Conservation (phyloP, 2,329 filamentous ascomycete species). For the Malbranchea cinnamomea region DNA sequence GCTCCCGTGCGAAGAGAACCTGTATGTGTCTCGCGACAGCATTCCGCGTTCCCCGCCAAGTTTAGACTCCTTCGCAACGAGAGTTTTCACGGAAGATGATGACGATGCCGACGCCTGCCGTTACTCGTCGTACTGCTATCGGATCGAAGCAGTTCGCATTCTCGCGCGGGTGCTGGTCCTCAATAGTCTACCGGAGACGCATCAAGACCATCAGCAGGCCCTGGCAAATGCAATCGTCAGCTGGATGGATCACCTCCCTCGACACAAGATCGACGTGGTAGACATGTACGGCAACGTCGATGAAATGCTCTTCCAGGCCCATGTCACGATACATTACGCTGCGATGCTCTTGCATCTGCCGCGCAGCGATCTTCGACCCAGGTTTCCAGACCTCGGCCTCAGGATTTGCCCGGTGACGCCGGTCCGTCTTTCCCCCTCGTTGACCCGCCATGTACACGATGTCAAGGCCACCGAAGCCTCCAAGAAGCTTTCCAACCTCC, state of each 20-base stretch:
- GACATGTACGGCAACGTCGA: constrained; percentile 58
- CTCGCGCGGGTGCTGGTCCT: constrained; percentile 55
- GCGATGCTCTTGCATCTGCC: constrained; percentile 67
- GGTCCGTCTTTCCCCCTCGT: constrained; percentile 24
- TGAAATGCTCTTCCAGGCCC: constrained; percentile 83
- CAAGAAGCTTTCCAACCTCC: constrained; percentile 62
- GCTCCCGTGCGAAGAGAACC: constrained; percentile 70
- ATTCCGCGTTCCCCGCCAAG: constrained; percentile 44
- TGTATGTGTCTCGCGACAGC: constrained; percentile 38
- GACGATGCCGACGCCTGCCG: constrained; percentile 42
- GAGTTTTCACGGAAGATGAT: constrained; percentile 59
- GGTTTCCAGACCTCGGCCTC: constrained; percentile 30
- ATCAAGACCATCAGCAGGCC: constrained; percentile 44
- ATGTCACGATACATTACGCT: constrained; percentile 54
- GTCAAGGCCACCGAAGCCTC: constrained; percentile 68
- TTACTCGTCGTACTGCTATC: constrained; percentile 77
- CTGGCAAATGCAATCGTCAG: constrained; percentile 47
- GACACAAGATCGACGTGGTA: constrained; percentile 54
- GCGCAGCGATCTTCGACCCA: constrained; percentile 53
- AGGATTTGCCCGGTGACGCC: constrained; percentile 31
- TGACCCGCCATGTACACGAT: constrained; percentile 44
- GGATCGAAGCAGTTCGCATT: constrained; percentile 66
- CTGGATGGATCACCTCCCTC: constrained; percentile 67
- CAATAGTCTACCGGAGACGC: constrained; percentile 21
- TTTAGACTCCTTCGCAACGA: constrained; percentile 61